Percentiles rank a stretch among this genome's conserved stretches.
These are phyloP conservation scores for Aaosphaeria pasadenensis DNA, from an alignment of 2,329 filamentous ascomycete species.

Conservation along the genomic window DNA sequence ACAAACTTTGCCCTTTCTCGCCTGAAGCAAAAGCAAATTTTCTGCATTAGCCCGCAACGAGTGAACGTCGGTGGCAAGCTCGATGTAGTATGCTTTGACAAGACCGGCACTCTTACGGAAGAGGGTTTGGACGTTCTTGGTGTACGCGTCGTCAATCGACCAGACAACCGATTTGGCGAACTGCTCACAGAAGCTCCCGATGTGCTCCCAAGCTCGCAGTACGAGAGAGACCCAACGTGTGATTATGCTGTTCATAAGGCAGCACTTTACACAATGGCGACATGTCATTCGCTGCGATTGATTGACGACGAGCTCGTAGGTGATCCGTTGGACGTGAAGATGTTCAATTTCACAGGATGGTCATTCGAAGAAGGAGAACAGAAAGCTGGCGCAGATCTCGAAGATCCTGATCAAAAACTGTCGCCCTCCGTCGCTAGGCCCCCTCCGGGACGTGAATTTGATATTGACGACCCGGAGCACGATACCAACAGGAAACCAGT, in stretches of 20 bases:
- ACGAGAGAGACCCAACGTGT: constrained; percentile 58
- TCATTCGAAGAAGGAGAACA: constrained; percentile 84
- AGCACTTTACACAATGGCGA: constrained; percentile 91
- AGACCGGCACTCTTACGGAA: constrained; percentile 96
- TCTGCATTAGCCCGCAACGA: constrained; percentile 95
- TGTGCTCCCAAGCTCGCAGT: constrained; percentile 54
- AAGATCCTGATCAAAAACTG: constrained; percentile 76
- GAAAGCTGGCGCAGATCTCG: constrained; percentile 59
- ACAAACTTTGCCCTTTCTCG: constrained; percentile 90
- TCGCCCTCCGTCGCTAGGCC: constrained; percentile 88
- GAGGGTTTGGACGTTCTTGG: constrained; percentile 93
- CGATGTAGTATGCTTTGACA: constrained; percentile 96
- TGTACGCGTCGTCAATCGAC: constrained; percentile 70
- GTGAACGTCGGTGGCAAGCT: constrained; percentile 96
- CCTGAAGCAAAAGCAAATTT: constrained; percentile 85
- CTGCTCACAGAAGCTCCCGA: constrained; percentile 65
- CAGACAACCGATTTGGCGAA: constrained; percentile 67
- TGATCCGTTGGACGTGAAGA: constrained; percentile 92
- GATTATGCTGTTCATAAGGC: constrained; percentile 64
- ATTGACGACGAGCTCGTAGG: constrained; percentile 88
- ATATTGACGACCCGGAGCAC: constrained; percentile 50
- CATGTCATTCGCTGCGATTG: constrained; percentile 85
- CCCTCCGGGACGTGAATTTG: constrained; percentile 60
- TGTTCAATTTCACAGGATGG: constrained; percentile 98
- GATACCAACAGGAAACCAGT: constrained; percentile 54